A percentile compares a stretch with the other conserved stretches of the same genome.
phyloP scores from a whole-genome alignment of 352 stramenopile species.

The Phytophthora pistaciae region DNA sequence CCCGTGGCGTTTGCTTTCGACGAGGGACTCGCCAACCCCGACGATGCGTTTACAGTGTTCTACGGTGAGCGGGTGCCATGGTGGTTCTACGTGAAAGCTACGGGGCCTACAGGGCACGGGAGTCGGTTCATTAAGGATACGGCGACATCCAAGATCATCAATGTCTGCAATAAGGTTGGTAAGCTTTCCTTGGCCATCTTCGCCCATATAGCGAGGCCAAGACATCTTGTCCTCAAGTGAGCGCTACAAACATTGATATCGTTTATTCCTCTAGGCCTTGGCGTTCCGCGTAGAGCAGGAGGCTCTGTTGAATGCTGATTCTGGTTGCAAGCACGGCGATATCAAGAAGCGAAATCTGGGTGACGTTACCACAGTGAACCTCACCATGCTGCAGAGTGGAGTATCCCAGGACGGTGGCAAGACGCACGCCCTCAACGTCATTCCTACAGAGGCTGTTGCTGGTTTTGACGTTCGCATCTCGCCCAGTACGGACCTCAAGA shows the following conservation, averaged over 20 bases:
- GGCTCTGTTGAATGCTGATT: slow-evolving; percentile 70
- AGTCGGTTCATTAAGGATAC: slow-evolving; percentile 96
- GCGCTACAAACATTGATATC: background rate
- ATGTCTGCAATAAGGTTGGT: slow-evolving; percentile 79
- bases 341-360: slow-evolving; percentile 93
- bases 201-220: no score
- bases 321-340: slow-evolving; percentile 93
- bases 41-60: slow-evolving; percentile 94
- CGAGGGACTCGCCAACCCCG: slow-evolving; percentile 93
- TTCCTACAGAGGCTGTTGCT: slow-evolving; percentile 91
- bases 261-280: slow-evolving; percentile 58
- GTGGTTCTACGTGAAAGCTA: slow-evolving; percentile 91
- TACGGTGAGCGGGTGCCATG: slow-evolving; percentile 95
- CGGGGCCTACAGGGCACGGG: slow-evolving; percentile 84
- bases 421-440: slow-evolving; percentile 94
- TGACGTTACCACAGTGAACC: slow-evolving; percentile 96
- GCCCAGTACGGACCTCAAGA: slow-evolving; percentile 86
- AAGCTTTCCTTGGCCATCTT: background rate
- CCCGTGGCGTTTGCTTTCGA: slow-evolving; percentile 94
- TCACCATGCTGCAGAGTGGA: slow-evolving; percentile 93
- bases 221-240: background rate
- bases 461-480: slow-evolving; percentile 96
- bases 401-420: slow-evolving; percentile 83
- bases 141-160: slow-evolving; percentile 94
- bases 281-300: slow-evolving; percentile 92